phyloP scores from a whole-genome alignment of 768 basidiomycete genomes.

The Rickenella mellea region DNA sequence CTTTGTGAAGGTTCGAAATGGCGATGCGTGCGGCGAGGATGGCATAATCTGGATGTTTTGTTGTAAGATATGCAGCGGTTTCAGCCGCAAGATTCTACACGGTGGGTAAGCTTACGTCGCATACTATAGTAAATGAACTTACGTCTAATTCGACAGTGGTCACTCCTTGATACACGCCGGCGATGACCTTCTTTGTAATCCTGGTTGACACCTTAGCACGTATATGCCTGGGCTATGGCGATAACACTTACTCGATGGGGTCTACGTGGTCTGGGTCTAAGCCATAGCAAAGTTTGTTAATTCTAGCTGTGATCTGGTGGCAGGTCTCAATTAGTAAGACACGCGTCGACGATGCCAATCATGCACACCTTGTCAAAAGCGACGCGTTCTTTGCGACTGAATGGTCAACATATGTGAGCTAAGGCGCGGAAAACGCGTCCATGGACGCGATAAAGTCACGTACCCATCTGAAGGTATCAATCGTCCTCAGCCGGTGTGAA shows the following conservation, averaged over 20 bases:
- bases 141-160: conserved; percentile 98
- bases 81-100: conserved; percentile 88
- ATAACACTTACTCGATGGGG: conserved; percentile 69
- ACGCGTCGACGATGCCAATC: too few species aligned
- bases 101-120: neutral
- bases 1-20: conserved; percentile 97
- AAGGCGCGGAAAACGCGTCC: conserved; percentile 6
- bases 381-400: conserved; percentile 80
- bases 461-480: conserved; percentile 35
- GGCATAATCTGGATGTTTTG: conserved; percentile 96
- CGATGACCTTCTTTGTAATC: conserved; percentile 86
- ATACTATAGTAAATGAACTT: conserved; percentile 19
- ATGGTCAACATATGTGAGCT: conserved; percentile 10
- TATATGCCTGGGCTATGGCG: neutral
- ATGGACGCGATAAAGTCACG: conserved; percentile 21
- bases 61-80: conserved; percentile 95
- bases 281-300: conserved; percentile 91
- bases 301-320: conserved; percentile 71
- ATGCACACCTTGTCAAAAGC: conserved; percentile 80
- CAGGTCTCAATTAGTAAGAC: too few species aligned
- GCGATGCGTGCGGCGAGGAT: conserved; percentile 97
- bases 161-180: conserved; percentile 89
- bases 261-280: conserved; percentile 88
- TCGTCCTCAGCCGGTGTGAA: conserved; percentile 1
- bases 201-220: conserved; percentile 25